phyloP scores from a whole-genome alignment of 805 yeast genomes.

The Kuraishia piskuri region DNA sequence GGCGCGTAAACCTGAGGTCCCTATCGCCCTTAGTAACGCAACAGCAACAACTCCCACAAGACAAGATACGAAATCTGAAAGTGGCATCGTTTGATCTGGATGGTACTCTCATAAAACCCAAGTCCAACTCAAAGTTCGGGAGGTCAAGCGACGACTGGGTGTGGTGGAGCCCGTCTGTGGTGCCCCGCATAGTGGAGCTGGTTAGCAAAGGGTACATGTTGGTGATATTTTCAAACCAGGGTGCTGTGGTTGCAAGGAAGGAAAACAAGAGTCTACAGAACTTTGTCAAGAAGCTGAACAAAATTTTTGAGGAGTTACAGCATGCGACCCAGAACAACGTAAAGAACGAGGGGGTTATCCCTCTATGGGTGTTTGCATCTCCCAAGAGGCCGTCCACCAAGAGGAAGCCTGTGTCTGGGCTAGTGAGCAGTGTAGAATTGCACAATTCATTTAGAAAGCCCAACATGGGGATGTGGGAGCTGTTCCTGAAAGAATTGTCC shows the following conservation, averaged over 20 bases:
- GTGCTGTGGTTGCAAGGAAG: constrained; percentile 42
- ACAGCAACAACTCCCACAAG: too few species aligned
- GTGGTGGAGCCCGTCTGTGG: constrained; percentile 30
- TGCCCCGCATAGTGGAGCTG: constrained; percentile 16
- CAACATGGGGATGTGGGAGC: constrained; percentile 64
- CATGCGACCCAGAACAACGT: too few species aligned
- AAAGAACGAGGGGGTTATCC: constrained; percentile 8
- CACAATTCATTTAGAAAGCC: constrained; percentile 62
- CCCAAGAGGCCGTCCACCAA: constrained; percentile 38
- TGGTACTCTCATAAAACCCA: constrained; percentile 63
- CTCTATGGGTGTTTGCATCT: constrained; percentile 51
- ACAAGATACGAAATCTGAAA: neutral
- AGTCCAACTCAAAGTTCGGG: constrained; percentile 52
- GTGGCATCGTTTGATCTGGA: constrained; percentile 83
- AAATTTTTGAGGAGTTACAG: constrained; percentile 23
- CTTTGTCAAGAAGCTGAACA: constrained; percentile 33
- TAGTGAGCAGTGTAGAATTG: constrained; percentile 19
- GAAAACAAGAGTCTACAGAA: constrained; percentile 25
- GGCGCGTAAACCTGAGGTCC: neutral
- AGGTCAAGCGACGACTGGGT: constrained; percentile 66
- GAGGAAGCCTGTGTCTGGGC: neutral
- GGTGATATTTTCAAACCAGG: constrained; percentile 84
- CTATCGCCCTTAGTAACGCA: neutral
- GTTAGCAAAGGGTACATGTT: constrained; percentile 21
- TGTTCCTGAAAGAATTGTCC: constrained; percentile 31